Evolutionary conservation across 2,329 filamentous ascomycete genomes (phyloP).

Genomic region (Shiraia sp.): DNA sequence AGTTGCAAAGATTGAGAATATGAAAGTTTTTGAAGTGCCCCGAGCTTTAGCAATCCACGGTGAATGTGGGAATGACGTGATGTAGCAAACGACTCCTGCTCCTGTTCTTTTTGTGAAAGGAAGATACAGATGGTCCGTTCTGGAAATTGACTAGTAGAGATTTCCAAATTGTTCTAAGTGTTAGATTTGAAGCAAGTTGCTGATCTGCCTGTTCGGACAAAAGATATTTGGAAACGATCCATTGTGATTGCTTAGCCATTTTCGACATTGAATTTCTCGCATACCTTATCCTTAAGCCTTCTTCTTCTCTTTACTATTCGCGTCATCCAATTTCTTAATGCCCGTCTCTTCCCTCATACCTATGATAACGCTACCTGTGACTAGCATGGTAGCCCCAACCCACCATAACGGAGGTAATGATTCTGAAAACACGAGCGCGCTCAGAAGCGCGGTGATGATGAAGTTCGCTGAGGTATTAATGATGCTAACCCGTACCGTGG

Average conservation of each 20-base stretch:
- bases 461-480: constrained; percentile 85
- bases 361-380: constrained; percentile 78
- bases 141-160: too few relatives aligned
- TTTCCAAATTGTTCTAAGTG: too few relatives aligned
- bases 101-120: too few relatives aligned
- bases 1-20: too few relatives aligned
- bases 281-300: constrained; percentile 17
- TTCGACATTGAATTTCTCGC: constrained; percentile 42
- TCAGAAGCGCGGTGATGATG: constrained; percentile 74
- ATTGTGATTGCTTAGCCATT: neutral
- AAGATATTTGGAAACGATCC: too few relatives aligned
- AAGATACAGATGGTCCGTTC: too few relatives aligned
- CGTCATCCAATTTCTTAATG: constrained; percentile 34
- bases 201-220: too few relatives aligned
- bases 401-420: constrained; percentile 75
- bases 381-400: constrained; percentile 71
- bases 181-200: too few relatives aligned
- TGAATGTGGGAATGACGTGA: too few relatives aligned
- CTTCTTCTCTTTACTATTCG: constrained; percentile 24
- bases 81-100: too few relatives aligned
- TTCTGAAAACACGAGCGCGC: constrained; percentile 72
- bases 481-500: constrained; percentile 78
- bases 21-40: too few relatives aligned
- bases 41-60: too few relatives aligned
- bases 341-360: constrained; percentile 66